Evolutionary conservation across 495 filamentous ascomycete genomes (phyloP), one percentile per base, ranked within the genome.

Genomic region (Hypoxylon lenormandii): DNA sequence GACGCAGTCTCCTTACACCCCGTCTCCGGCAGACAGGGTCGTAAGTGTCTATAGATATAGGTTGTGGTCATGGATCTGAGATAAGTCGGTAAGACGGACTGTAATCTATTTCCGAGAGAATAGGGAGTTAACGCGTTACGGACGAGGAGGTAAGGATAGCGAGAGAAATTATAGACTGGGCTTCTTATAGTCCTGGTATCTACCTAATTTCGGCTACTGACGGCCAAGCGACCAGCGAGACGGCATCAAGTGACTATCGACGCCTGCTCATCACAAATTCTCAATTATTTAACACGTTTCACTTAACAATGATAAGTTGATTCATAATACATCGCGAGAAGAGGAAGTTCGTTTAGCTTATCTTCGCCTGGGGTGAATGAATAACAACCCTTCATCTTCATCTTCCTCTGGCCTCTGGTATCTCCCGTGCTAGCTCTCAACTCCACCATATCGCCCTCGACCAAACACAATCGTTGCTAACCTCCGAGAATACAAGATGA

Each of bases 371-470:
- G 26, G 28, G 1, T 16, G 64, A 38, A 68, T 16, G 64, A 38
- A 68, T 68, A 68, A 57, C 64, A 50, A 53, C 7, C 36, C 47
- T 22, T 30, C 50, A 7, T 28, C 26, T 33, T 15, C 28, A 26
- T 52, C 37, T 66, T 47, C 42, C 22, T 13, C 47, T 56, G 58
- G 51, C 42, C 22, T 13, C 47, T 56, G 58, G 51, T 61, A 68
- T 62, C 51, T 45, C 40, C 23, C 45, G 3, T 8, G 23, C 47
- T 4, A 28, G 4, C 47, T 30, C 47, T 23, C 19, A 49, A 49
- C 21, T 21, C 21, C 21, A 10, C 16, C 16, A 45, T 4, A 18
- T 49, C 64, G 38, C 30, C 48, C 36, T 15, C 48, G 37, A n/a
- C 46, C 37, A 37, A 15, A 33, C 22, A 33, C 22, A 33, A 43